Percentiles rank a stretch among this genome's conserved stretches.
Evolutionary conservation across 2,329 filamentous ascomycete genomes (phyloP).

Genomic region (Colletotrichum tabaci): DNA sequence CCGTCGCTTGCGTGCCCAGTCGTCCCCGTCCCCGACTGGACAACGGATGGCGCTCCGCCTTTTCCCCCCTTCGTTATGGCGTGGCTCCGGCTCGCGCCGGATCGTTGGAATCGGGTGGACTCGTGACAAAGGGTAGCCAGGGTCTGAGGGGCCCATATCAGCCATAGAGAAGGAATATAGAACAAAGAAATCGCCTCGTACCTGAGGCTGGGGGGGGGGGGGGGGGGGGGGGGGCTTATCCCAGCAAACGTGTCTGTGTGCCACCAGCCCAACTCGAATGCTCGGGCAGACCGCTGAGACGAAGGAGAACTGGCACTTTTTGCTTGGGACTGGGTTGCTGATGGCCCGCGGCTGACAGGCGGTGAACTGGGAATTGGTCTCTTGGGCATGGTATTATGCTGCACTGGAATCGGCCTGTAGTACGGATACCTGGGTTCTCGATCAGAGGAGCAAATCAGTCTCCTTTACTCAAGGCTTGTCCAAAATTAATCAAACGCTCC

Average conservation of each 20-base stretch:
- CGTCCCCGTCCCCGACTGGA: slow-evolving; percentile 2
- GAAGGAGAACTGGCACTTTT: slow-evolving; percentile 4
- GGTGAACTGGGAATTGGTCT: neutral
- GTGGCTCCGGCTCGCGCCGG: slow-evolving; percentile 30
- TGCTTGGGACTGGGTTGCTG: slow-evolving; percentile 1
- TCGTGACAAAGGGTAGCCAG: slow-evolving; percentile 35
- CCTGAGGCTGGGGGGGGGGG: neutral
- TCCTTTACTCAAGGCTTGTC: neutral
- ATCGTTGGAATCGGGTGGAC: slow-evolving; percentile 24
- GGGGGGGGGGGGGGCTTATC: neutral
- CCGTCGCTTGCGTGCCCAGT: neutral
- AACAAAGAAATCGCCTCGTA: slow-evolving; percentile 27
- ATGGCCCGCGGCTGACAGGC: slow-evolving; percentile 9
- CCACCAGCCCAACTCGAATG: slow-evolving; percentile 10
- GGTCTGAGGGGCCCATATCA: slow-evolving; percentile 10
- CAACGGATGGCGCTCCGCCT: slow-evolving; percentile 6
- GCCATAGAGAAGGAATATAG: slow-evolving; percentile 18
- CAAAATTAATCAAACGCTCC: neutral
- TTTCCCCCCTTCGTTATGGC: slow-evolving; percentile 17
- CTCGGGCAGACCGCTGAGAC: slow-evolving; percentile 12
- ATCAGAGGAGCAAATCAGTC: slow-evolving; percentile 9
- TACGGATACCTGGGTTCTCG: neutral
- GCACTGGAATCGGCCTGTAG: neutral
- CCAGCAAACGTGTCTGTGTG: slow-evolving; percentile 13
- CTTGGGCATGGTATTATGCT: neutral